Base-by-base conservation (phyloP, 495 filamentous ascomycete genomes). In the Aspergillus egyptiacus region DNA sequence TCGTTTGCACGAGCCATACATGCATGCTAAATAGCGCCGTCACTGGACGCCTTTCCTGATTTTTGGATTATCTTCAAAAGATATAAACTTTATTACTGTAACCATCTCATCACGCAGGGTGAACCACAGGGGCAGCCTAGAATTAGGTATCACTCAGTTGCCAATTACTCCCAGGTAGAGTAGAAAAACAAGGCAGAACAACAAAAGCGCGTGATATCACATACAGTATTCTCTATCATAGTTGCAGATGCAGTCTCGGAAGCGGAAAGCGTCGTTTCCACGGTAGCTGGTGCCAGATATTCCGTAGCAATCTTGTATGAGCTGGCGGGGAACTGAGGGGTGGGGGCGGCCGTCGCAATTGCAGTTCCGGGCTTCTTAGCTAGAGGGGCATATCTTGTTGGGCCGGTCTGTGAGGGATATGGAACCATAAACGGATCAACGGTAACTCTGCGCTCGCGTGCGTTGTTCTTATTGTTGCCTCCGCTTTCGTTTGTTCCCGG, bases 361-460 rank as follows among this genome's bases (percentile, higher is more conserved):
- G 79, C 79, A 14, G 75, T 83, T 9, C 74, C 75, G 11, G 86
- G 84, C 28, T 78, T 70, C 41, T 75, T 77, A 46, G 84, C 82
- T 84, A 87, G 84, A 1, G 85, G 85, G 20, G 86, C 86, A 65
- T 84, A 89, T 61, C 74, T 76, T 4, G 76, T 86, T 28, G 68
- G 50, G 5, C 85, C 86, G 2, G 73, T 77, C 59, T 90, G 85
- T 50, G 73, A 51, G 6, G 70, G 72, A 56, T 85, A 90, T 1
- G 80, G 75, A 18, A 85, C 70, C 1, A 62, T 73, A 41, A 74
- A 80, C 14, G 58, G 48, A 22, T 51, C 48, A 18, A 65, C 60
- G 1, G 56, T 44, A 11, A 27, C 57, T 23, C 24, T 44, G 32
- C 41, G 27, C 23, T 44, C 24, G 13, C 15, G n/a, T 2, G 18